Percentiles rank a stretch among this genome's conserved stretches.
phyloP scores from a whole-genome alignment of 805 yeast species.

The Lachancea nothofagi region DNA sequence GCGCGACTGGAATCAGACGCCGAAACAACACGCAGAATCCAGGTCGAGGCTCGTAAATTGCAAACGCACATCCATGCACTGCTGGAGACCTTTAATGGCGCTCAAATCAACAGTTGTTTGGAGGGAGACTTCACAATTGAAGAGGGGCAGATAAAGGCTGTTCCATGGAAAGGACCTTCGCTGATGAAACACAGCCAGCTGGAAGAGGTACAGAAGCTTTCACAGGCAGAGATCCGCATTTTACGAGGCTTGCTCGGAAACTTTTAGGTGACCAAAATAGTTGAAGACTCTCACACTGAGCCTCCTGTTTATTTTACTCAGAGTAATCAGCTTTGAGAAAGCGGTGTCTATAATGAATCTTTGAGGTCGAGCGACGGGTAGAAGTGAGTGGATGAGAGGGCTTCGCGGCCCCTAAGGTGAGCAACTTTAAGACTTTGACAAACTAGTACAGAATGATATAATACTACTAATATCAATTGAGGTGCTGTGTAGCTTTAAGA shows the following conservation, averaged over 20 bases:
- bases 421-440: too few relatives aligned
- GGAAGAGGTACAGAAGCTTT: conserved; percentile 29
- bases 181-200: conserved; percentile 30
- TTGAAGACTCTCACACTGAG: too few relatives aligned
- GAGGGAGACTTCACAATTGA: conserved; percentile 28
- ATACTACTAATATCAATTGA: too few relatives aligned
- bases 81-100: conserved; percentile 9
- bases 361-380: too few relatives aligned
- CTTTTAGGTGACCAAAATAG: too few relatives aligned
- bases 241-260: conserved; percentile 6
- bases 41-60: conserved; percentile 14
- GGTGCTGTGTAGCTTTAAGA: too few relatives aligned
- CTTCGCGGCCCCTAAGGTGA: too few relatives aligned
- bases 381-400: too few relatives aligned
- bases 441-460: too few relatives aligned
- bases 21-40: conserved; percentile 14
- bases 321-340: too few relatives aligned
- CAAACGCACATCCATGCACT: conserved; percentile 10
- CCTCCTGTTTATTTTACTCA: too few relatives aligned
- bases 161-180: conserved; percentile 29
- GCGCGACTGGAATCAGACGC: conserved; percentile 10
- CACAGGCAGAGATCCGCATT: conserved; percentile 10
- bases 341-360: too few relatives aligned
- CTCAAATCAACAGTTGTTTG: conserved; percentile 13
- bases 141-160: conserved; percentile 20